A percentile compares a stretch with the other conserved stretches of the same genome.
Conservation (phyloP, 352 stramenopile species). For the Globisporangium megalacanthum region DNA sequence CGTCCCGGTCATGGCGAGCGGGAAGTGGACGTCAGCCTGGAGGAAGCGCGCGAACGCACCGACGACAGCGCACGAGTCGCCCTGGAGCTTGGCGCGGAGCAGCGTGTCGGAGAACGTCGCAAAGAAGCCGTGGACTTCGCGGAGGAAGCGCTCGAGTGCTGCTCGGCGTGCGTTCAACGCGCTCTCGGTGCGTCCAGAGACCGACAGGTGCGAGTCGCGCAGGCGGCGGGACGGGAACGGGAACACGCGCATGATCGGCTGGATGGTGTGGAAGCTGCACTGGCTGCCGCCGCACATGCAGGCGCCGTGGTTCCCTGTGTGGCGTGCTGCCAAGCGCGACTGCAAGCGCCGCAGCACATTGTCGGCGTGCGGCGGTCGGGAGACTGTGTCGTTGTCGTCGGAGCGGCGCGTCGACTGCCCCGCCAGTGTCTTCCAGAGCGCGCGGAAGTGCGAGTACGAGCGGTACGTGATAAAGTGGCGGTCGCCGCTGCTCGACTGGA, state of each 20-base stretch:
- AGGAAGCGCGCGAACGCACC: conserved; percentile 50
- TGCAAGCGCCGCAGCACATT: conserved; percentile 9
- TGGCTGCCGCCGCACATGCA: conserved; percentile 28
- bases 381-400: neutral
- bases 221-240: conserved; percentile 31
- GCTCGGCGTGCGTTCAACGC: conserved; percentile 31
- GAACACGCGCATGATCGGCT: conserved; percentile 27
- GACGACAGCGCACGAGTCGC: conserved; percentile 32
- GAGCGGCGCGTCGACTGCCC: neutral
- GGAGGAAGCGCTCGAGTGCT: conserved; percentile 34
- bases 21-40: conserved; percentile 42
- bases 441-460: conserved; percentile 60
- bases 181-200: conserved; percentile 18
- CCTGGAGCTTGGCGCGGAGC: conserved; percentile 35
- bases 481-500: conserved; percentile 14
- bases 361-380: neutral
- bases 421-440: conserved; percentile 39
- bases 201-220: conserved; percentile 20
- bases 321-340: conserved; percentile 1
- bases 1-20: conserved; percentile 11
- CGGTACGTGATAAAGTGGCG: conserved; percentile 27
- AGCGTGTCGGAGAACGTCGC: conserved; percentile 22
- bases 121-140: conserved; percentile 39
- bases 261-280: conserved; percentile 46
- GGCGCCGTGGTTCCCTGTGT: conserved; percentile 4